Conservation (phyloP, 78 protist species). For the Cavenderia fasciculata region DNA sequence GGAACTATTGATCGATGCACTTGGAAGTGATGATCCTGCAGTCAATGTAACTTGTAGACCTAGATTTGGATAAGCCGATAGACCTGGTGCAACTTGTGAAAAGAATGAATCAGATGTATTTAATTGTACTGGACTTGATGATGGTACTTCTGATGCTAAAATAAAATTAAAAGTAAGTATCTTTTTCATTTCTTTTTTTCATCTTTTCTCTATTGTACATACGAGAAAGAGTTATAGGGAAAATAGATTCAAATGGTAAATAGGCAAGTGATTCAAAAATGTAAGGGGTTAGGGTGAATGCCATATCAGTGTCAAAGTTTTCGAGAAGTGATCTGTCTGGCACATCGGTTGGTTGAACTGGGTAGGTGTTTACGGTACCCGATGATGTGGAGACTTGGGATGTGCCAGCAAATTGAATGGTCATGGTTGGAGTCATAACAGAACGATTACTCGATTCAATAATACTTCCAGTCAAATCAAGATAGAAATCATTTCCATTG, state of each 20-base stretch:
- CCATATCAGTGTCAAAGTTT: not conserved
- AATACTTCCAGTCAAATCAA: not conserved
- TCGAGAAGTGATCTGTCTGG: not conserved
- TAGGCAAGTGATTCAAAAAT: not conserved
- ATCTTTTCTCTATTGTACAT: too few relatives aligned
- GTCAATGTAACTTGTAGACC: not conserved
- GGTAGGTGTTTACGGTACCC: not conserved
- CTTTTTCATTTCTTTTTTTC: too few relatives aligned
- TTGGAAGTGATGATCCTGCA: not conserved
- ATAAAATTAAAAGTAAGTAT: too few relatives aligned
- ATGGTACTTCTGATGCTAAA: constrained; percentile 3
- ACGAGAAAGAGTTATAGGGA: constrained; percentile 11
- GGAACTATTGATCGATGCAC: not conserved
- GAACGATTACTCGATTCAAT: not conserved
- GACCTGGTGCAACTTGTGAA: constrained; percentile 31
- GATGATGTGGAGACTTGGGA: not conserved
- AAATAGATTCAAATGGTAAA: not conserved
- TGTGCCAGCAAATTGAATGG: not conserved
- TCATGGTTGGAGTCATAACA: constrained; percentile 4
- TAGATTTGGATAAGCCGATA: constrained; percentile 21
- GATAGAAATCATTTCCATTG: not conserved
- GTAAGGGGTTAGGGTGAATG: constrained; percentile 1
- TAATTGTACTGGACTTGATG: constrained; percentile 28
- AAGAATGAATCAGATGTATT: constrained; percentile 59
- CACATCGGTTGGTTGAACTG: constrained; percentile 17